Base-by-base conservation (phyloP, 1,139 yeast species). In the Hemisphaericaspora xylanilytica region DNA sequence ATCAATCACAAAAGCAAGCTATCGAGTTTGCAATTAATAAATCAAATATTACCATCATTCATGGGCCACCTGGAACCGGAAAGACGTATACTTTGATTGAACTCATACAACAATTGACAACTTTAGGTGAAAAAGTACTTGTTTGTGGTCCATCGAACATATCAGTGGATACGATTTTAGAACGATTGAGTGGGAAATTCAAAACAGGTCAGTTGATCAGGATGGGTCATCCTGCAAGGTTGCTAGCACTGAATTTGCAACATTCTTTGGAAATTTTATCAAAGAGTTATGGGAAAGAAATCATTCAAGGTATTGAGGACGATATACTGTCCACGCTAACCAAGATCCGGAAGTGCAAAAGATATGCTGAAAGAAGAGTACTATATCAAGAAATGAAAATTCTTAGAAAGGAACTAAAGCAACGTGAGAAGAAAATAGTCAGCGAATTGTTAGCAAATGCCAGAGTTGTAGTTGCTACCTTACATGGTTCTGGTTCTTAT, bases 81-180 rank as follows among this genome's bases (percentile, higher is more conserved):
- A 66, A 75, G 30, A 92, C 98, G 0, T 83, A 83, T 46, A 90
- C 97, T 0, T 53, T 92, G 7, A 80, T 90, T n/a, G 97, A 92
- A 52, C 64, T 87, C 9, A 82, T 89, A 29, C 77, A 85, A 36
- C 97, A 90, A 54, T 64, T 88, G 40, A 74, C 83, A 0, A 68
- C 67, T 12, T 64, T 65, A 11, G 80, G 81, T 7, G 81, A 85
- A 48, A 68, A 92, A 37, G 82, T 92, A 0, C 66, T 92, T 30
- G 94, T 92, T 0, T 90, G 97, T 63, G 97, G 97, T 0, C 96
- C 97, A 0, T 90, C 97, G 0, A 92, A 92, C 56, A 83, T 89
- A n/a, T 81, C 97, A 0, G 96, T 89, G 0, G 97, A 92, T 59
- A 92, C 95, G 0, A 85, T 92, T 22, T 62, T 89, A 36, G 97